Conservation (phyloP, 768 basidiomycete genomes). For the Candolleomyces eurysporus region DNA sequence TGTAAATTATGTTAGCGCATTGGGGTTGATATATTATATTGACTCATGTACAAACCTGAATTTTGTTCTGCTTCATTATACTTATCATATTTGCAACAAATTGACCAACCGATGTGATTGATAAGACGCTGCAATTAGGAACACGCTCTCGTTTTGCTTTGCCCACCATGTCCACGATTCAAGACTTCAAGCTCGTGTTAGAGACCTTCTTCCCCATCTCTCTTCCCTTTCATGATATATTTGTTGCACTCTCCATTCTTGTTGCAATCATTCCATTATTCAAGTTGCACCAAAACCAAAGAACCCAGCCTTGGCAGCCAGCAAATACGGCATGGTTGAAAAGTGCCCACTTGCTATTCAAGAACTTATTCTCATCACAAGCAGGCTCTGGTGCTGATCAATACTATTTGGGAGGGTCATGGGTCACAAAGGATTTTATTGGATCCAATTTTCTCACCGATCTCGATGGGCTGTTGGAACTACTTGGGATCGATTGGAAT, state of each 20-base stretch:
- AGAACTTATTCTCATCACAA: not conserved
- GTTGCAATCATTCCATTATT: not conserved
- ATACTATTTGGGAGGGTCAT: not conserved
- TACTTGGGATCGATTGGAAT: not conserved
- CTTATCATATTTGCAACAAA: not conserved
- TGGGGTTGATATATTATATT: not conserved
- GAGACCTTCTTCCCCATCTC: not conserved
- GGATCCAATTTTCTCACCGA: not conserved
- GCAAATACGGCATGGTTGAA: conserved; percentile 2
- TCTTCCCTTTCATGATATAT: not conserved
- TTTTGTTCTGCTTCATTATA: not conserved
- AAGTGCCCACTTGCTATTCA: not conserved
- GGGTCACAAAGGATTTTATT: not conserved
- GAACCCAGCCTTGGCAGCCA: conserved; percentile 1
- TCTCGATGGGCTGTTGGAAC: not conserved
- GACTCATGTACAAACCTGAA: not conserved
- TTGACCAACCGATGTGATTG: no score
- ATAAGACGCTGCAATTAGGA: not conserved
- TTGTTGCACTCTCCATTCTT: not conserved
- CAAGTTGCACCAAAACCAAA: not conserved
- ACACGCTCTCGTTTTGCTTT: not conserved
- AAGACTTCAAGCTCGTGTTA: not conserved
- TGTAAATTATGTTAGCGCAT: not conserved
- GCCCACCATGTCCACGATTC: not conserved
- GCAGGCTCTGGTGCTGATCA: not conserved